Conservation (phyloP, 805 yeast genomes). For the Candida tallmaniae region DNA sequence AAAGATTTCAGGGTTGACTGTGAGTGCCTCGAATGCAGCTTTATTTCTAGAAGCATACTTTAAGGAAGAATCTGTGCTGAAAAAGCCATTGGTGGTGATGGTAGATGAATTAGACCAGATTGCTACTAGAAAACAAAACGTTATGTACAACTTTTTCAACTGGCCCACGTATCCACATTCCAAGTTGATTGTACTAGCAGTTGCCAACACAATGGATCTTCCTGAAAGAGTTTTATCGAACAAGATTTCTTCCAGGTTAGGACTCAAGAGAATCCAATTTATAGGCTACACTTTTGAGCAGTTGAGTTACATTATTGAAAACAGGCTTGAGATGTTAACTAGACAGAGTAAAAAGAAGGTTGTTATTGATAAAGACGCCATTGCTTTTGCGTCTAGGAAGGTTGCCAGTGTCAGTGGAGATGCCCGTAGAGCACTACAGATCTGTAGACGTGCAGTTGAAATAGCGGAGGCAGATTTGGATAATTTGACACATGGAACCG, state of each 20-base stretch:
- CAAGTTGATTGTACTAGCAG: slow-evolving; percentile 80
- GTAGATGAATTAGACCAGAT: slow-evolving; percentile 94
- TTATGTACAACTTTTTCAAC: slow-evolving; percentile 93
- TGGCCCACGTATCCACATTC: slow-evolving; percentile 90
- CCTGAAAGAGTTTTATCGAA: slow-evolving; percentile 87
- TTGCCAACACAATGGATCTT: slow-evolving; percentile 95
- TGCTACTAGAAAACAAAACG: slow-evolving; percentile 74
- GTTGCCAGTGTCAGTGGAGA: slow-evolving; percentile 97
- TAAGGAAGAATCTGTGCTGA: slow-evolving; percentile 27
- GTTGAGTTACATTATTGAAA: slow-evolving; percentile 66
- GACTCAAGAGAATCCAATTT: slow-evolving; percentile 80
- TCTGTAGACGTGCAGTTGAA: slow-evolving; percentile 86
- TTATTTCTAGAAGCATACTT: slow-evolving; percentile 70
- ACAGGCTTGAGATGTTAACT: slow-evolving; percentile 52
- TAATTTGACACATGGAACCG: slow-evolving; percentile 32
- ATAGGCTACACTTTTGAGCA: slow-evolving; percentile 84
- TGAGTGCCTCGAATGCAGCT: slow-evolving; percentile 62
- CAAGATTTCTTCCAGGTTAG: slow-evolving; percentile 87
- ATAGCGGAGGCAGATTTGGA: slow-evolving; percentile 54
- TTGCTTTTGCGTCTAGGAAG: slow-evolving; percentile 87
- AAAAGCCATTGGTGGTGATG: slow-evolving; percentile 64
- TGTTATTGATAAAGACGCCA: slow-evolving; percentile 61
- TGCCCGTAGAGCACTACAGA: slow-evolving; percentile 86
- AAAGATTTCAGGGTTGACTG: slow-evolving; percentile 53
- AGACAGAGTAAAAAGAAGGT: slow-evolving; percentile 36